Evolutionary conservation across 2,329 filamentous ascomycete species (phyloP), one percentile per base, ranked within the genome.

Genomic region (Sclerotinia spermophila): DNA sequence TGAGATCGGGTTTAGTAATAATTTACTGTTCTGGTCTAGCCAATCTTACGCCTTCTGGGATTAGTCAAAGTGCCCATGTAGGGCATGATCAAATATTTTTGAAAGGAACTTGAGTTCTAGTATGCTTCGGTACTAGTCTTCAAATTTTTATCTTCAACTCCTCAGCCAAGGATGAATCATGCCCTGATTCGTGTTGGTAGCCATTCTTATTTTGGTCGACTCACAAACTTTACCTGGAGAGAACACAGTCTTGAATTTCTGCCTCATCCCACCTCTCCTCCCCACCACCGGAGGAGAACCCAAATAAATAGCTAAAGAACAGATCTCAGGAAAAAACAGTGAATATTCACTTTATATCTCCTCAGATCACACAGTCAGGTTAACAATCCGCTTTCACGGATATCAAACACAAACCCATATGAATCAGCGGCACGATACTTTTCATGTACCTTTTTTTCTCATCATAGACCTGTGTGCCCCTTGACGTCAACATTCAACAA

Each of bases 1-100:
- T 42, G 40, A 42, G 8, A 42, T 42, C 2, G 8, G 40, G 15
- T 5, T 27, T 27, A 27, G n/a, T 17, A 27, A 27, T 53, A 1
- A 27, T 1, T 15, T 53, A 17, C 5, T n/a, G 17, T 1, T 7
- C 13, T 53, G 2, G 1, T 3, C 13, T 1, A 17, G 5, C 8
- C 0, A 17, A 27, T 3, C n/a, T 27, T 6, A 17, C n/a, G 0
- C 5, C 5, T 27, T 53, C 2, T 15, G 3, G 13, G 5, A 27
- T 27, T 27, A 2, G 3, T 5, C 4, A 17, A 7, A 27, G 2
- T 53, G 2, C 2, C 13, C 13, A 17, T 6, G n/a, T 27, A 11
- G n/a, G 27, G 48, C 13, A 27, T 17, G 1, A 27, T 6, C n/a
- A 51, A 17, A 15, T 6, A 27, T 17, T 3, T 51, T 3, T 51